Conservation (phyloP, 805 yeast species). For the Barnettozyma sucrosica region DNA sequence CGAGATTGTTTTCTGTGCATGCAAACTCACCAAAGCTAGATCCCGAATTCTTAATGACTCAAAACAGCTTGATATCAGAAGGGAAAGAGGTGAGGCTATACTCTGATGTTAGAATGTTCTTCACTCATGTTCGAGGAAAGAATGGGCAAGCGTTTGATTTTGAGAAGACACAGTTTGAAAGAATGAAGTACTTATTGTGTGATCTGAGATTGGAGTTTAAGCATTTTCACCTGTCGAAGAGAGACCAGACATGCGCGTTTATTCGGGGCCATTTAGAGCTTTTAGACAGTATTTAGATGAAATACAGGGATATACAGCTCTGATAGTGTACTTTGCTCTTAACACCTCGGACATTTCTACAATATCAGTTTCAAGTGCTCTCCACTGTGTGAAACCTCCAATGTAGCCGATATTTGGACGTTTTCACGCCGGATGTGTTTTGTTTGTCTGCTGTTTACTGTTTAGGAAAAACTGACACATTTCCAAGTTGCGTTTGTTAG, state of each 20-base stretch:
- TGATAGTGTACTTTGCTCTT: no score
- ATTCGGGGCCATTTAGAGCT: conserved; percentile 38
- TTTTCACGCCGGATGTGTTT: no score
- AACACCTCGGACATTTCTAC: no score
- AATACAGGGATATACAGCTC: no score
- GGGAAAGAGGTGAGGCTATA: conserved; percentile 21
- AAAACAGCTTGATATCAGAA: conserved; percentile 11
- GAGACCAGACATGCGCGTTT: conserved; percentile 42
- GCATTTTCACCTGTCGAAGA: conserved; percentile 34
- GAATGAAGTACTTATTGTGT: conserved; percentile 49
- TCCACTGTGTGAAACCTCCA: no score
- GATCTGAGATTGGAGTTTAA: conserved; percentile 39
- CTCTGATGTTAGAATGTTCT: conserved; percentile 15
- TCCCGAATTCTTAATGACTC: conserved; percentile 25
- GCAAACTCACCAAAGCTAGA: conserved; percentile 32
- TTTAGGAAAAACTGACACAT: no score
- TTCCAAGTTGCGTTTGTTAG: background rate
- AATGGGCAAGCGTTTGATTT: conserved; percentile 34
- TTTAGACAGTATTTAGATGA: background rate
- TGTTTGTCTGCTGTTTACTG: no score
- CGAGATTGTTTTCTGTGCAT: conserved; percentile 31
- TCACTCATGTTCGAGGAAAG: conserved; percentile 22
- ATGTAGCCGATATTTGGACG: no score
- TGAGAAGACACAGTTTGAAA: conserved; percentile 48
- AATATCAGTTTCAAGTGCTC: no score